phyloP scores from a whole-genome alignment of 2,329 filamentous ascomycete species.

The Colletotrichum costaricense region DNA sequence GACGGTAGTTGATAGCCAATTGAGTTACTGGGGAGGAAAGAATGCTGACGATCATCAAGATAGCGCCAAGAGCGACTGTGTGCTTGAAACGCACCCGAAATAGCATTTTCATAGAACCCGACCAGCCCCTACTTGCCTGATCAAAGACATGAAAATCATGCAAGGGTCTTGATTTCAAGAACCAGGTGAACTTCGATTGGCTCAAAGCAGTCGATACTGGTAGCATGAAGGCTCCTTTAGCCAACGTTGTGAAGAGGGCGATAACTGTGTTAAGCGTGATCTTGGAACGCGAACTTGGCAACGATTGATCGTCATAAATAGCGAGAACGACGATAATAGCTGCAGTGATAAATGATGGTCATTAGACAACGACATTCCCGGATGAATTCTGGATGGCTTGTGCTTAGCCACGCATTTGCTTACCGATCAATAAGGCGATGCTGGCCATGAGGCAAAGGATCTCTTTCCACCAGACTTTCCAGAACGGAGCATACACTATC shows the following conservation, averaged over 20 bases:
- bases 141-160: constrained; percentile 31
- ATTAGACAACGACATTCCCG: too few species aligned
- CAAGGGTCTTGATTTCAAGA: constrained; percentile 7
- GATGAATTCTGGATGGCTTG: too few species aligned
- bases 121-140: constrained; percentile 26
- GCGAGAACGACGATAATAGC: not conserved
- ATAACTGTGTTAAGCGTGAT: constrained; percentile 36
- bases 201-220: constrained; percentile 26
- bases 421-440: too few species aligned
- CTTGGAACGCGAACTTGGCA: constrained; percentile 15
- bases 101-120: constrained; percentile 22
- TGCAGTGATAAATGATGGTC: too few species aligned
- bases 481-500: too few species aligned
- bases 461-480: too few species aligned
- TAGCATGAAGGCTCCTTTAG: constrained; percentile 31
- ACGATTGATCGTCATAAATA: not conserved
- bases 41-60: constrained; percentile 6
- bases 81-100: not conserved
- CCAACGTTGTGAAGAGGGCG: constrained; percentile 26
- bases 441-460: too few species aligned
- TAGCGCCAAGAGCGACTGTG: constrained; percentile 1
- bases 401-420: too few species aligned
- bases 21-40: constrained; percentile 26
- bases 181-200: constrained; percentile 34
- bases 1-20: constrained; percentile 22